Base-by-base conservation (phyloP, 768 basidiomycete species). In the Coprinopsis sp. region DNA sequence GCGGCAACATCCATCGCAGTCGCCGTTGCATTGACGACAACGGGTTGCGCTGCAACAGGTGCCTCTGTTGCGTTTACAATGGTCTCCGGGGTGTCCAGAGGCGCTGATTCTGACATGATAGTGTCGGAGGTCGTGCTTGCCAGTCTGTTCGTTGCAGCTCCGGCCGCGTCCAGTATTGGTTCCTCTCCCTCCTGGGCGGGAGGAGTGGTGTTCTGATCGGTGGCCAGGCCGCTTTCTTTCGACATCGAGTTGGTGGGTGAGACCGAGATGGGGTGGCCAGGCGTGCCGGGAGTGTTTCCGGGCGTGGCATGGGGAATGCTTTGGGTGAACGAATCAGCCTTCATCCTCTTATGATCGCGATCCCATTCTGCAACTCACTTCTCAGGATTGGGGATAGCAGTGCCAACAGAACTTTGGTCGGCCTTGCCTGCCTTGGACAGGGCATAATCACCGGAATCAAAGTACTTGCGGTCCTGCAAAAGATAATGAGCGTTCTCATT, bases 391-490 rank as follows among this genome's bases (percentile, higher is more conserved):
- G 96, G 95, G 54, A 97, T 97, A 28, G 92, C 90, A 7, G 94
- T 98, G 23, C 96, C 96, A 46, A 97, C 91, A 2, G 81, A 76
- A 53, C 77, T 88, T 64, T 91, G 89, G 38, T 90, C 84, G n/a
- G 85, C 76, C 37, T 87, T 84, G 22, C 96, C 88, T 2, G 96
- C 96, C 66, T 98, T 97, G 41, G 91, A 92, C 54, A 99, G 74
- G 24, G 94, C 94, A 61, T 98, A 98, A 65, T 99, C 96, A 48
- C 96, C 96, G 46, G 95, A 98, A 69, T 98, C 96, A 65, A 99
- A 99, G 71, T 92, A 99, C 69, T 98, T 98, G 59, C 96, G 89
- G 62, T 99, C 95, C 94, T 97, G 56, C 29, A 43, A 47, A 58
- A 41, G 51, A 18, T 52, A 52, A 47, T 45, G 29, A 54, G 39